Percentiles rank a stretch among this genome's conserved stretches.
Evolutionary conservation across 2,329 filamentous ascomycete genomes (phyloP).

Genomic region (Aspergillus arachidicola): DNA sequence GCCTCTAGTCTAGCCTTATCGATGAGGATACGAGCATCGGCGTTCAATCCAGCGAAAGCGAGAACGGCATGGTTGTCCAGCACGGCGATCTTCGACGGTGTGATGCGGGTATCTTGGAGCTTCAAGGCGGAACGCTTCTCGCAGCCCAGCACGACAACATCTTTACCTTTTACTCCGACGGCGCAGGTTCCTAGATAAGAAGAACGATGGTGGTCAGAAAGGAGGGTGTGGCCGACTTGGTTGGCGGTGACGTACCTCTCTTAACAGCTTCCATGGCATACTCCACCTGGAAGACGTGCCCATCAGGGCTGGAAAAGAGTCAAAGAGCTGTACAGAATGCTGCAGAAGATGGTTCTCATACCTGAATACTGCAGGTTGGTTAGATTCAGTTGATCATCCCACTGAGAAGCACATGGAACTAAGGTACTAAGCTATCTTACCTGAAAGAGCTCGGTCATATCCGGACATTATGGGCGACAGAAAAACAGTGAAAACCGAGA

Average conservation of each 20-base stretch:
- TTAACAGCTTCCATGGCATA: constrained; percentile 99
- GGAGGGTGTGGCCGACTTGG: background rate
- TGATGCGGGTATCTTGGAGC: constrained; percentile 98
- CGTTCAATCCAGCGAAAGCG: constrained; percentile 95
- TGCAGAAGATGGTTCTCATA: constrained; percentile 41
- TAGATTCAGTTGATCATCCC: constrained; percentile 33
- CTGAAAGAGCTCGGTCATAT: constrained; percentile 98
- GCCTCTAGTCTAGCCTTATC: constrained; percentile 98
- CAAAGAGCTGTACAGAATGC: constrained; percentile 39
- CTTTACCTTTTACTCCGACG: constrained; percentile 91
- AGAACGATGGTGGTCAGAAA: constrained; percentile 5
- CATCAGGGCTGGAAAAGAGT: constrained; percentile 78
- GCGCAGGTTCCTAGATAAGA: constrained; percentile 79
- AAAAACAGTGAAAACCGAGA: background rate
- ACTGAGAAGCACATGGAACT: constrained; percentile 26
- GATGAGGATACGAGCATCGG: constrained; percentile 94
- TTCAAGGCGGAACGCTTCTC: constrained; percentile 99
- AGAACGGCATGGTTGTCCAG: constrained; percentile 96
- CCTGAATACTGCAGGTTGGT: constrained; percentile 75
- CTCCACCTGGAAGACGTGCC: constrained; percentile 99
- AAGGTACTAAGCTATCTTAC: constrained; percentile 60
- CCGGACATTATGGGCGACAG: constrained; percentile 67
- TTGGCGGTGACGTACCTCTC: constrained; percentile 66
- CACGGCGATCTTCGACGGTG: constrained; percentile 95
- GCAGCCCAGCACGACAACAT: constrained; percentile 94